Conservation (phyloP, 305 asterid genomes). For the Fraxinus latifolia region DNA sequence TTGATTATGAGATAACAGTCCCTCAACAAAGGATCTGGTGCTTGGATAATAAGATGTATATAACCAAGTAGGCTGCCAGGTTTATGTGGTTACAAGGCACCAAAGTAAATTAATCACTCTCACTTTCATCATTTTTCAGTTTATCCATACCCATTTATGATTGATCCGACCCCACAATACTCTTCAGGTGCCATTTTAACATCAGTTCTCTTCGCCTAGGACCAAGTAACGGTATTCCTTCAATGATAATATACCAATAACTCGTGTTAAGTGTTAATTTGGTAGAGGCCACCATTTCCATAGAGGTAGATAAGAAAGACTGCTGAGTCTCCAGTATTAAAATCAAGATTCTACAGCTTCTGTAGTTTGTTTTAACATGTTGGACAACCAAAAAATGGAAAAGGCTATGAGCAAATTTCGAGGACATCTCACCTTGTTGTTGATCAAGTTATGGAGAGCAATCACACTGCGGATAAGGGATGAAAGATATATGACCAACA, state of each 20-base stretch:
- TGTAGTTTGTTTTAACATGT: neutral
- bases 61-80: neutral
- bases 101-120: neutral
- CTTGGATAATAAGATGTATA: neutral
- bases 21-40: neutral
- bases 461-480: conserved; percentile 84
- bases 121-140: neutral
- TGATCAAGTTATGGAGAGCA: conserved; percentile 93
- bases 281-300: neutral
- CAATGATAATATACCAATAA: neutral
- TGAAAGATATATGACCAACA: conserved; percentile 88
- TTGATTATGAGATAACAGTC: neutral
- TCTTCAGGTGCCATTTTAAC: neutral
- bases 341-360: neutral
- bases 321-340: neutral
- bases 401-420: neutral
- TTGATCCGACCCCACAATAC: neutral
- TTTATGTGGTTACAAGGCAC: neutral
- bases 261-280: neutral
- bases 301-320: neutral
- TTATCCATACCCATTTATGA: neutral
- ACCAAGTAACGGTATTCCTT: neutral
- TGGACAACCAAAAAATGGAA: neutral
- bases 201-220: neutral
- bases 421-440: conserved; percentile 66